Percentiles rank a stretch among this genome's conserved stretches.
These are phyloP conservation scores for Coriolopsis trogii DNA, from an alignment of 1,284 basidiomycete genomes.

Conservation along the genomic window DNA sequence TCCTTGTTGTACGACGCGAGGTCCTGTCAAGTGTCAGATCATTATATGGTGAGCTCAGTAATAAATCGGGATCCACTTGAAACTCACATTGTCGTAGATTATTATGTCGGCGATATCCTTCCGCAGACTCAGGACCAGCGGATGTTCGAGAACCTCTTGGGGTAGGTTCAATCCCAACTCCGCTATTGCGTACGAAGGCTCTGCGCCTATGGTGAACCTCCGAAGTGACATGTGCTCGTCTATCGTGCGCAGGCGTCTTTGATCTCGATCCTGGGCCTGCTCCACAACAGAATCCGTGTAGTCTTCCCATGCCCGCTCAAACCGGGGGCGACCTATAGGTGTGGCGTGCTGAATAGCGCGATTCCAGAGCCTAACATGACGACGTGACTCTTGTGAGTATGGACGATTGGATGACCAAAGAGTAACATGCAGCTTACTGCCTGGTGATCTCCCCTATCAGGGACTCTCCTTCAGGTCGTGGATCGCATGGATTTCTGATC, in stretches of 20 bases:
- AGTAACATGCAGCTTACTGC: constrained; percentile 24
- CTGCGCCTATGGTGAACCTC: constrained; percentile 33
- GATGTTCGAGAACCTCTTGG: constrained; percentile 35
- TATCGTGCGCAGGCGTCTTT: constrained; percentile 29
- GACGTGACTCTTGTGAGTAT: background rate
- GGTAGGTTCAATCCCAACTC: constrained; percentile 36
- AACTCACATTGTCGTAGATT: constrained; percentile 33
- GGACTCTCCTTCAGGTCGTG: constrained; percentile 34
- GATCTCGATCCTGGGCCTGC: constrained; percentile 32
- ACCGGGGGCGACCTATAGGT: constrained; percentile 9
- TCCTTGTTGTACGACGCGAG: constrained; percentile 41
- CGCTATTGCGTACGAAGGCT: constrained; percentile 35
- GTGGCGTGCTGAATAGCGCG: constrained; percentile 10
- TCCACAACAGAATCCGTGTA: constrained; percentile 34
- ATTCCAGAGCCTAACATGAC: constrained; percentile 22
- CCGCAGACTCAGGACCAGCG: constrained; percentile 29
- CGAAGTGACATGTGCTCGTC: constrained; percentile 34
- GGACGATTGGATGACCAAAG: background rate
- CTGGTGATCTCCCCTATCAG: constrained; percentile 34
- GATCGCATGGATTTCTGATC: constrained; percentile 33
- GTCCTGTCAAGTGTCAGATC: too few species aligned
- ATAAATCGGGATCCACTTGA: too few species aligned
- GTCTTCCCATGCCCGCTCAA: constrained; percentile 14
- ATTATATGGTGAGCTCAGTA: too few species aligned
- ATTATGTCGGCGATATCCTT: constrained; percentile 22